Base-by-base conservation (phyloP, 768 basidiomycete species). In the Podaxis rugospora region DNA sequence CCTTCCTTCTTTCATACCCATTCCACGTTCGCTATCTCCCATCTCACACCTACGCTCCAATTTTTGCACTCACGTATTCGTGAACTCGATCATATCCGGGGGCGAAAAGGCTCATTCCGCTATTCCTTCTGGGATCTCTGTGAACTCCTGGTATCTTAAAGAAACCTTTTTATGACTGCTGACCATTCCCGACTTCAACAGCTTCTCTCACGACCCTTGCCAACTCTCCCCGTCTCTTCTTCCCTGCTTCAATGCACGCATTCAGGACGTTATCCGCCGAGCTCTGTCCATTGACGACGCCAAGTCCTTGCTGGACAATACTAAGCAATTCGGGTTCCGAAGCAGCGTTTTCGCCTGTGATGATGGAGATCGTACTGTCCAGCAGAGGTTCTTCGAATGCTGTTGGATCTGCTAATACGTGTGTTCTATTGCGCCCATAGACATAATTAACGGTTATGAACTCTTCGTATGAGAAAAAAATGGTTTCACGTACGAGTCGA, bases 311-410 rank as follows among this genome's bases (percentile, higher is more conserved):
- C 64, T 89, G 85, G n/a, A 76, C 74, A 2, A 84, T 75, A 0
- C 80, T 78, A 13, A 86, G 70, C 5, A 89, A 70, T 5, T 77
- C 74, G 13, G 78, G 80, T 0, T 69, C 63, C 28, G 18, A n/a
- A 21, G 7, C 18, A 9, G 46, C 14, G 51, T 2, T 21, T 59
- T 80, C 78, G 61, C 85, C 83, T 4, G 92, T 63, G 1, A 88
- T 75, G 36, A 95, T 71, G 1, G 86, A 84, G 58, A 94, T 68
- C 0, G 82, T 80, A 0, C 92, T 87, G 13, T 90, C 85, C 56
- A 95, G 82, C 5, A 97, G 78, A 0, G 92, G 90, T 65, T 94
- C 89, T 74, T 98, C 96, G 71, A 96, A 97, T 1, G 93, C 80
- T 0, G 93, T 90, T 0, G 94, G 92, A 72, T 98, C 96, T 0